Evolutionary conservation across 257 asterid species (phyloP).

Genomic region (Oldenlandia corymbosa): DNA sequence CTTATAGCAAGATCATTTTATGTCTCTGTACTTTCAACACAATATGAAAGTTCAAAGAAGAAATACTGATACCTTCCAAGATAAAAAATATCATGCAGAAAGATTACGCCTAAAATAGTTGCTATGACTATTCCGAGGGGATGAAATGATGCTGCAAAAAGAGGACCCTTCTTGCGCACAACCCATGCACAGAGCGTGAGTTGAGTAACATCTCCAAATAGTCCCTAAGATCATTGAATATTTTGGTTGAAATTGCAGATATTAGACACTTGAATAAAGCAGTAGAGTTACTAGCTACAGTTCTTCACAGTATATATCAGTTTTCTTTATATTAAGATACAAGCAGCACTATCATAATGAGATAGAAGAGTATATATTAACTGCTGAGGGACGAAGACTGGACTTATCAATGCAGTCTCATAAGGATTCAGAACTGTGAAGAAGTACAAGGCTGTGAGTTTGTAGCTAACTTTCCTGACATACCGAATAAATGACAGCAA

Average conservation of each 20-base stretch:
- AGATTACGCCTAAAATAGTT: slow-evolving; percentile 30
- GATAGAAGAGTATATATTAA: too few species aligned
- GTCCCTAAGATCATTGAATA: slow-evolving; percentile 30
- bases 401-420: too few species aligned
- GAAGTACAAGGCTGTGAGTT: too few species aligned
- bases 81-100: slow-evolving; percentile 51
- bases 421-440: too few species aligned
- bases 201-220: slow-evolving; percentile 63
- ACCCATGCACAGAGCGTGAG: slow-evolving; percentile 65
- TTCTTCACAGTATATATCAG: too few species aligned
- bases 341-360: too few species aligned
- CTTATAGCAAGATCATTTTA: not conserved
- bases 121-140: slow-evolving; percentile 56
- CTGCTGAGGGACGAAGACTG: too few species aligned
- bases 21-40: not conserved
- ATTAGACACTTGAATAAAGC: not conserved
- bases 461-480: slow-evolving; percentile 9
- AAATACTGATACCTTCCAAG: too few species aligned
- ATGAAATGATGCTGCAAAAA: slow-evolving; percentile 60
- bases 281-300: too few species aligned
- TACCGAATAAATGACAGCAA: slow-evolving; percentile 61
- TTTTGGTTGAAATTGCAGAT: not conserved
- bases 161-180: slow-evolving; percentile 53
- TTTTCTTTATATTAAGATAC: too few species aligned
- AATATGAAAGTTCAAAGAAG: too few species aligned